Evolutionary conservation across 2,329 filamentous ascomycete genomes (phyloP).

Genomic region (Ilyonectria sp.): DNA sequence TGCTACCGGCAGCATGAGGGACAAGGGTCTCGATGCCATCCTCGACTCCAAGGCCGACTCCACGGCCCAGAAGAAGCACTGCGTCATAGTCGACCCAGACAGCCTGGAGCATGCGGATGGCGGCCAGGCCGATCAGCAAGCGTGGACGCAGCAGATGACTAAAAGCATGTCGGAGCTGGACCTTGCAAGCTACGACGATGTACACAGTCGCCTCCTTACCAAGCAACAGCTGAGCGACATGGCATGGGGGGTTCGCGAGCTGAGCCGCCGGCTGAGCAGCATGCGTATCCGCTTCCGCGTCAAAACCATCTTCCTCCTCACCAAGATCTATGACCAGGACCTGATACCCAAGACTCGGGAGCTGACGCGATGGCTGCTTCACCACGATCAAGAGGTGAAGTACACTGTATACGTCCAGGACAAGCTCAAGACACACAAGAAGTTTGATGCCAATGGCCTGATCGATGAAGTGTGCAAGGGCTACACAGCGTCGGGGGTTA

Average conservation of each 20-base stretch:
- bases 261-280: slow-evolving; percentile 88
- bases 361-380: slow-evolving; percentile 85
- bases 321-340: slow-evolving; percentile 90
- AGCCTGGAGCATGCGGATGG: slow-evolving; percentile 59
- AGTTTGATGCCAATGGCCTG: slow-evolving; percentile 81
- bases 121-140: slow-evolving; percentile 71
- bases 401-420: slow-evolving; percentile 91
- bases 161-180: slow-evolving; percentile 60
- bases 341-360: slow-evolving; percentile 84
- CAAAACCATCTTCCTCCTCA: slow-evolving; percentile 87
- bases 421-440: slow-evolving; percentile 77
- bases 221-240: slow-evolving; percentile 97
- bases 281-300: slow-evolving; percentile 88
- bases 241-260: slow-evolving; percentile 94
- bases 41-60: slow-evolving; percentile 38
- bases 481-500: slow-evolving; percentile 56
- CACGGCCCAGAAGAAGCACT: slow-evolving; percentile 43
- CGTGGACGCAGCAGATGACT: slow-evolving; percentile 66
- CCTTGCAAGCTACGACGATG: slow-evolving; percentile 53
- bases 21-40: slow-evolving; percentile 39
- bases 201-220: slow-evolving; percentile 83
- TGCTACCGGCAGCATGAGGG: slow-evolving; percentile 30
- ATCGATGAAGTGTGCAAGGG: slow-evolving; percentile 70
- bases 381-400: slow-evolving; percentile 73
- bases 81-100: slow-evolving; percentile 56